A percentile compares a stretch with the other conserved stretches of the same genome.
These are phyloP conservation scores for Vitis amurensis DNA, from an alignment of 164 flowering plant genomes.

Conservation along the genomic window DNA sequence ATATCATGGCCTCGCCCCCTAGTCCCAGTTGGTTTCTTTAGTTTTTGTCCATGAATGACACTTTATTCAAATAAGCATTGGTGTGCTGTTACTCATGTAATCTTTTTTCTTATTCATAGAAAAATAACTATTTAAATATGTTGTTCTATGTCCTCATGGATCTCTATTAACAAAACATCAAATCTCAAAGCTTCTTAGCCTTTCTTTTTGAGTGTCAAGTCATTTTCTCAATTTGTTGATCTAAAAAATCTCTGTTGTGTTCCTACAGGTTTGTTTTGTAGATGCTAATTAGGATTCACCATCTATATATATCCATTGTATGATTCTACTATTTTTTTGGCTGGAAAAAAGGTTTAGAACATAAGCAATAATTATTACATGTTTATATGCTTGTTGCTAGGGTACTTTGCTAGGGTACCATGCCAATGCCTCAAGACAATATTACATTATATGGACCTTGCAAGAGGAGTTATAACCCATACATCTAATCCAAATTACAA, in stretches of 20 bases:
- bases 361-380: too few relatives aligned
- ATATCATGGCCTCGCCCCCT: constrained; percentile 45
- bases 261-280: constrained; percentile 82
- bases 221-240: constrained; percentile 9
- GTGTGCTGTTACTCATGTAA: too few relatives aligned
- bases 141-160: not conserved
- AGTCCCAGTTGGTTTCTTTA: constrained; percentile 33
- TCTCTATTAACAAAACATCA: constrained; percentile 4
- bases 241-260: constrained; percentile 73
- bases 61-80: not conserved
- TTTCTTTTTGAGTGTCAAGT: not conserved
- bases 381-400: too few relatives aligned
- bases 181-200: constrained; percentile 1
- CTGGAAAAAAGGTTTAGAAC: not conserved
- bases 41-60: constrained; percentile 22
- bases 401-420: too few relatives aligned
- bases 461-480: too few relatives aligned
- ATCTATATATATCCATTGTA: constrained; percentile 41
- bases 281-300: constrained; percentile 53
- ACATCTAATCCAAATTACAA: too few relatives aligned
- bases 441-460: too few relatives aligned
- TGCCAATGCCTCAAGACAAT: too few relatives aligned
- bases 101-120: not conserved
- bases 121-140: not conserved
- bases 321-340: constrained; percentile 14